Percentiles rank a stretch among this genome's conserved stretches.
These are phyloP conservation scores for Hermanozyma aechmeae DNA, from an alignment of 805 yeast species.

Conservation along the genomic window DNA sequence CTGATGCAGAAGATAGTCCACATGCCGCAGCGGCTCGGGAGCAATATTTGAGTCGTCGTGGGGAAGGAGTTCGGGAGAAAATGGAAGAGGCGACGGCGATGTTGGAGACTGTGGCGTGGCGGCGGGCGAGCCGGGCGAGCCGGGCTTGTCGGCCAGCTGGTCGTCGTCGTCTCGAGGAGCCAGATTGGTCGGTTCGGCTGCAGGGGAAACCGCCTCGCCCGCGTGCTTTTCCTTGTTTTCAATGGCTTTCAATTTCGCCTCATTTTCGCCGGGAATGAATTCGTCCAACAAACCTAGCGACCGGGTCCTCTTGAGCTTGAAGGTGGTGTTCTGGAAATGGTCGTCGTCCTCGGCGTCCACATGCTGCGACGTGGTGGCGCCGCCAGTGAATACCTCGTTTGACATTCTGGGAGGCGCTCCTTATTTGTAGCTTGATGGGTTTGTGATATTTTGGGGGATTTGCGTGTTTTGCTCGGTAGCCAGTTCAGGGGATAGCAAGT, in stretches of 20 bases:
- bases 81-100: conserved; percentile 4
- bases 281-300: conserved; percentile 76
- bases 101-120: conserved; percentile 1
- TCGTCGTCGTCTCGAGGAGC: conserved; percentile 1
- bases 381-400: conserved; percentile 37
- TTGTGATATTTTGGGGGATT: too few relatives aligned
- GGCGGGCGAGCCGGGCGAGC: not conserved
- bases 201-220: not conserved
- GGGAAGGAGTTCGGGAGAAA: conserved; percentile 33
- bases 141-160: not conserved
- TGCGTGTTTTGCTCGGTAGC: too few relatives aligned
- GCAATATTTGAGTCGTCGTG: conserved; percentile 80
- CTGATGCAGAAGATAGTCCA: conserved; percentile 88
- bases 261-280: conserved; percentile 33
- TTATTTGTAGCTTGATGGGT: too few relatives aligned
- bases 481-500: too few relatives aligned
- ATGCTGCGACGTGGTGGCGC: conserved; percentile 56
- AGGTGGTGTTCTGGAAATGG: conserved; percentile 62
- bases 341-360: conserved; percentile 64
- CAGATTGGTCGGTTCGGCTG: not conserved
- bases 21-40: conserved; percentile 80
- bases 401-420: too few relatives aligned
- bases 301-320: conserved; percentile 70
- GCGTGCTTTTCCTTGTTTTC: conserved; percentile 1
- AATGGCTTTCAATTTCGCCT: conserved; percentile 6